A percentile compares a stretch with the other conserved stretches of the same genome.
Conservation (phyloP, 2,329 filamentous ascomycete genomes). For the Nannizzia gypsea region DNA sequence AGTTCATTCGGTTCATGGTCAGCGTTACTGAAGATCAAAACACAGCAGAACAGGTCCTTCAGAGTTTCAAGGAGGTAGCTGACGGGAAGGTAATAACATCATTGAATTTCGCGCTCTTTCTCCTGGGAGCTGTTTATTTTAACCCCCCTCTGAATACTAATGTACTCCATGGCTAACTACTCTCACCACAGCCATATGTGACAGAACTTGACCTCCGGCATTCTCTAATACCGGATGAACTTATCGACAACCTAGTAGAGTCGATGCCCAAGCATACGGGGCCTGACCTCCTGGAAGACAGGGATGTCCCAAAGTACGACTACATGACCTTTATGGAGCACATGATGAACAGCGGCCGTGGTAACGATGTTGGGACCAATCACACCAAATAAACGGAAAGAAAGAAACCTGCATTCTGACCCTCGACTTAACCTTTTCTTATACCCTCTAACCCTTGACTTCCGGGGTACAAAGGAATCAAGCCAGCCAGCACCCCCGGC, state of each 20-base stretch:
- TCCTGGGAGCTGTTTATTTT: background rate
- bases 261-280: slow-evolving; percentile 78
- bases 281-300: slow-evolving; percentile 74
- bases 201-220: slow-evolving; percentile 95
- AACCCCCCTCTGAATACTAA: slow-evolving; percentile 6
- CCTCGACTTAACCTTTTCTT: background rate
- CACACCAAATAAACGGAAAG: background rate
- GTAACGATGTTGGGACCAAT: slow-evolving; percentile 1
- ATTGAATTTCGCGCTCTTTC: background rate
- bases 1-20: slow-evolving; percentile 99
- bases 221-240: slow-evolving; percentile 87
- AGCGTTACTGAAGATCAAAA: slow-evolving; percentile 98
- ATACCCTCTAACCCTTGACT: background rate
- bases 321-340: slow-evolving; percentile 97
- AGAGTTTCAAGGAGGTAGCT: slow-evolving; percentile 92
- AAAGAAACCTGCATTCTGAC: background rate
- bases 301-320: slow-evolving; percentile 78
- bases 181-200: slow-evolving; percentile 59
- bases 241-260: slow-evolving; percentile 82
- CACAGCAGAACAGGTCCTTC: slow-evolving; percentile 94
- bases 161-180: background rate
- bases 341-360: slow-evolving; percentile 44
- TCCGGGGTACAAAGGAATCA: background rate
- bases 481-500: background rate
- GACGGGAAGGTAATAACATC: slow-evolving; percentile 61